Conservation (phyloP, 208 protist species). For the Acanthamoeba lenticulata region DNA sequence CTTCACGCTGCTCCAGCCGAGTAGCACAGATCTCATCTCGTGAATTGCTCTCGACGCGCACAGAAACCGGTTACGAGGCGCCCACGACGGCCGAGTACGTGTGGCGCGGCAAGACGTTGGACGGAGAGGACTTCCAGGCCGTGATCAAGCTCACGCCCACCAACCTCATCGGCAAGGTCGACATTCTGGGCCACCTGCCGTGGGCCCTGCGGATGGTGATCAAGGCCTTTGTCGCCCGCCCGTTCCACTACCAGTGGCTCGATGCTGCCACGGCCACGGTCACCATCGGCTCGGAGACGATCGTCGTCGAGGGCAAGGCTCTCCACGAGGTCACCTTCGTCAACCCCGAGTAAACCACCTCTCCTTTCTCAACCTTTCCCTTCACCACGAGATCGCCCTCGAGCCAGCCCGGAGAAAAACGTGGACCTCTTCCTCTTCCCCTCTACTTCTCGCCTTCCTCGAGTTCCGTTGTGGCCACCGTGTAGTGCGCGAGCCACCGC, state of each 20-base stretch:
- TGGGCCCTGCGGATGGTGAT: conserved; percentile 59
- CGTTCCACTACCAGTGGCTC: conserved; percentile 66
- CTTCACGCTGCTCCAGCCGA: neutral
- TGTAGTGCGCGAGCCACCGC: too few species aligned
- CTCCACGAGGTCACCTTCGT: conserved; percentile 66
- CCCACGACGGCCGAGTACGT: conserved; percentile 54
- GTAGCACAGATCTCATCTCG: neutral
- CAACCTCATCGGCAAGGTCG: conserved; percentile 66
- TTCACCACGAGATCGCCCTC: neutral
- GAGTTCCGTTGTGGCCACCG: too few species aligned
- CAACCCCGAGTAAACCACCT: conserved; percentile 38
- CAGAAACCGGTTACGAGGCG: conserved; percentile 46
- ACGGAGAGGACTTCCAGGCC: conserved; percentile 30
- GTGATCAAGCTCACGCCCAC: conserved; percentile 57
- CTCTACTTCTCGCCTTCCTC: neutral
- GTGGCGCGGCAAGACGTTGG: conserved; percentile 56
- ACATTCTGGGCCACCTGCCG: conserved; percentile 55
- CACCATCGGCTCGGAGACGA: conserved; percentile 44
- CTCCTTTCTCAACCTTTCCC: neutral
- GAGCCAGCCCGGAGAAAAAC: too few species aligned
- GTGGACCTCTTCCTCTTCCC: neutral
- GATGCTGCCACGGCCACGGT: conserved; percentile 51
- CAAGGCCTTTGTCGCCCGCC: conserved; percentile 64
- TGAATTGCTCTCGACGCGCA: neutral
- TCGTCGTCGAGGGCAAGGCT: conserved; percentile 27